phyloP scores from a whole-genome alignment of 257 asterid species.

The Penstemon davidsonii region DNA sequence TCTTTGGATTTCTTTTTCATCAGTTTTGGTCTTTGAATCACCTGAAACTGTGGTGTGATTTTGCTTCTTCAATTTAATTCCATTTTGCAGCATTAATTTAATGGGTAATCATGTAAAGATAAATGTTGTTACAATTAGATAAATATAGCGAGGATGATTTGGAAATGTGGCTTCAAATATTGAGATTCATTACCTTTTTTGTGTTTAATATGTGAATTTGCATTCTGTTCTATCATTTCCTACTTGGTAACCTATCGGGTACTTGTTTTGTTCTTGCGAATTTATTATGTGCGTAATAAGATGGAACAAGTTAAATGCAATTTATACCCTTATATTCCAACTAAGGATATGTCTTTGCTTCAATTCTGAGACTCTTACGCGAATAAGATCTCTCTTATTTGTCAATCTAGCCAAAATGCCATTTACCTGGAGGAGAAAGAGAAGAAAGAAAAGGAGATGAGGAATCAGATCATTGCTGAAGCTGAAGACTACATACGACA shows the following conservation, averaged over 20 bases:
- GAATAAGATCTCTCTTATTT: constrained; percentile 6
- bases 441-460: constrained; percentile 79
- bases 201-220: background rate
- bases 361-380: background rate
- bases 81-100: too few relatives aligned
- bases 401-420: constrained; percentile 68
- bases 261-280: background rate
- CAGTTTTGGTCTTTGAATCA: background rate
- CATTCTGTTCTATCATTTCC: background rate
- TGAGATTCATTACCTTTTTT: background rate
- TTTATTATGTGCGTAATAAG: background rate
- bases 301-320: background rate
- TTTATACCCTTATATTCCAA: background rate
- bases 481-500: constrained; percentile 82
- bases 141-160: too few relatives aligned
- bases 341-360: background rate
- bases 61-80: too few relatives aligned
- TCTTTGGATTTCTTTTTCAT: background rate
- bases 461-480: constrained; percentile 77
- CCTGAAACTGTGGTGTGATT: too few relatives aligned
- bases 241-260: background rate
- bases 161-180: too few relatives aligned
- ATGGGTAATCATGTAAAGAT: too few relatives aligned
- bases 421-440: constrained; percentile 87
- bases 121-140: too few relatives aligned